phyloP scores from a whole-genome alignment of 495 filamentous ascomycete genomes.

The Penicillium subrubescens region DNA sequence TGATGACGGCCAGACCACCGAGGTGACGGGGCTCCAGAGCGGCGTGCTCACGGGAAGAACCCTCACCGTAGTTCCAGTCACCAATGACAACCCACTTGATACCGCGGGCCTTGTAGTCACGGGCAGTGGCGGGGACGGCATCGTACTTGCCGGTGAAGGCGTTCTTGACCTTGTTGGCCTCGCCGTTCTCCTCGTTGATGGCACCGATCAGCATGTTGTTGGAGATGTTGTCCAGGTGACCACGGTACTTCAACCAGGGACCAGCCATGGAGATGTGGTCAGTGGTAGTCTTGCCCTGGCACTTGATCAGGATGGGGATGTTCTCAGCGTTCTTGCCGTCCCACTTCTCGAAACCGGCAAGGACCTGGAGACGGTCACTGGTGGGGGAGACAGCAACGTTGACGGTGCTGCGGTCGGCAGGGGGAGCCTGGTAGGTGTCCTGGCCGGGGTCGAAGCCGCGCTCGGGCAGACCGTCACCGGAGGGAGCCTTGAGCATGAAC shows the following conservation, averaged over 20 bases:
- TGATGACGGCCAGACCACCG: constrained; percentile 96
- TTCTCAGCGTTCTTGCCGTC: constrained; percentile 89
- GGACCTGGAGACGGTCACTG: constrained; percentile 92
- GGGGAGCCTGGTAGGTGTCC: constrained; percentile 97
- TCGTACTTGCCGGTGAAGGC: constrained; percentile 77
- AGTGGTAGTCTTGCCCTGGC: constrained; percentile 96
- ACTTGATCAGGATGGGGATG: constrained; percentile 96
- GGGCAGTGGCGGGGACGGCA: constrained; percentile 89
- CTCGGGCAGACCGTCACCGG: constrained; percentile 77
- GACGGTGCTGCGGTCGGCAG: constrained; percentile 70
- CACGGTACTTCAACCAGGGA: constrained; percentile 99
- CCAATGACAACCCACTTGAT: constrained; percentile 97
- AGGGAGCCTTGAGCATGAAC: constrained; percentile 79
- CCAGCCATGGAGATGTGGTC: constrained; percentile 99
- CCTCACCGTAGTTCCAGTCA: constrained; percentile 99
- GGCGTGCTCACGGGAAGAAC: constrained; percentile 95
- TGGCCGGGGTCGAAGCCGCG: constrained; percentile 89
- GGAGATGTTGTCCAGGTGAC: constrained; percentile 99
- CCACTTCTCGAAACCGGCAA: constrained; percentile 85
- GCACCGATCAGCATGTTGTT: constrained; percentile 99
- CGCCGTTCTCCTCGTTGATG: constrained; percentile 90
- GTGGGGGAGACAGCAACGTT: constrained; percentile 81
- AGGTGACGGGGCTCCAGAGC: constrained; percentile 97
- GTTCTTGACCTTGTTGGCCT: constrained; percentile 99
- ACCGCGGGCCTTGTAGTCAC: constrained; percentile 97